Evolutionary conservation across 768 basidiomycete genomes (phyloP), one percentile per base, ranked within the genome.

Genomic region (Piloderma croceum): DNA sequence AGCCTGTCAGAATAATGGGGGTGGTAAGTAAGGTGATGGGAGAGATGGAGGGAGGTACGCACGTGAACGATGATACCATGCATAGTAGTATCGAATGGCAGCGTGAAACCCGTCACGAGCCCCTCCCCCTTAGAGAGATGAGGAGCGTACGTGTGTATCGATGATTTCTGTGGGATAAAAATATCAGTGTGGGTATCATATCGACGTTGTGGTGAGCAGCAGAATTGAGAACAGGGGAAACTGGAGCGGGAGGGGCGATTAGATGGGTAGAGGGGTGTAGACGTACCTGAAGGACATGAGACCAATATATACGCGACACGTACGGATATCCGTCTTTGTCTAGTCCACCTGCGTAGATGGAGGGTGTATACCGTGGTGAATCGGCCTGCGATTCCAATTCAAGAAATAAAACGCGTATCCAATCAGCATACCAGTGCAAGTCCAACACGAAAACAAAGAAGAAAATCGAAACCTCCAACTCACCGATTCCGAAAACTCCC

Each of bases 51-150:
- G 25, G 31, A 44, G 31, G 35, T 0, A 54, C 71, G 22, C 61
- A 89, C 89, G 54, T 83, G 79, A 31, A 54, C 61, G 34, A 94
- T 76, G 11, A 77, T 69, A 17, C 90, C 90, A 48, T 91, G 76
- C 13, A 63, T 62, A 7, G 55, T 52, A 6, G 82, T 75, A 44
- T 88, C 74, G 56, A 87, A 90, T 2, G 74, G 64, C 52, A 91
- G 79, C 1, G 67, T 63, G 46, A 74, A 76, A 12, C 73, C 73
- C 23, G 69, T 69, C 23, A 72, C 56, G 35, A 70, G 59, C 3
- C 69, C 78, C 42, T 67, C 64, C 15, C 69, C 69, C 18, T 67
- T 65, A 2, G 61, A 63, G 5, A 77, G 62, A 36, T 74, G 65
- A 24, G 70, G 63, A 3, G 74, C 68, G 34, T 73, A 76, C 2